Base-by-base conservation (phyloP, 805 yeast species). In the Candida vaughaniae region DNA sequence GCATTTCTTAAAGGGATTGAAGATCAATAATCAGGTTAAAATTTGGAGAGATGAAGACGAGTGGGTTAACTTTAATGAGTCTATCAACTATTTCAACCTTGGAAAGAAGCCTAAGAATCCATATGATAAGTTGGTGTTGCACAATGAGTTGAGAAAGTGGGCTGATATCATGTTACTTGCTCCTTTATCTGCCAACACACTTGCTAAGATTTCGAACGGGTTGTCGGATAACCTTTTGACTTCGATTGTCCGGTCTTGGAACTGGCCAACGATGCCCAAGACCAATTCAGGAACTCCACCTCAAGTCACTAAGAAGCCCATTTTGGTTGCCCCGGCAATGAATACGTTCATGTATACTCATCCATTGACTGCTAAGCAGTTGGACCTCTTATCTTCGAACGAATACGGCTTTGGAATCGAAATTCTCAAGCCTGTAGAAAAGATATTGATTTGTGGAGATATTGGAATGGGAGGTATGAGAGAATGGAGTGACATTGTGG, bases 21-120 rank as follows among this genome's bases (percentile, higher is more conserved):
- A 78, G 50, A 61, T 77, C 54, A 59, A 85, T 16, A 72, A 82
- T 12, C 82, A 82, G 49, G 87, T 89, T 16, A 82, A 81, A 43
- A 78, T 90, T 12, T 91, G 98, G 98, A 75, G 90, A 53, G 97
- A 93, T 55, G 75, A 77, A 41, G 99, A 93, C 57, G 98, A 91
- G 62, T 91, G 99, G 99, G 73, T 64, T 11, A 66, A 66, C 39
- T 64, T 55, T 34, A 35, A 35, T 17, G 68, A 62, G 34, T 20
- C 37, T 11, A 32, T 38, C n/a, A 43, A 43, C 18, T 46, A 41
- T 35, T 41, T 42, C 38, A 38, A 38, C 18, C 41, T 47, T 28
- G 44, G 49, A 25, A 35, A 38, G n/a, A 58, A 57, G 37, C 53
- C 50, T 7, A 59, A 62, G 36, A 59, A 53, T 31, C 64, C 65